phyloP scores from a whole-genome alignment of 108 stramenopile genomes.

The Skeletonema grethae region DNA sequence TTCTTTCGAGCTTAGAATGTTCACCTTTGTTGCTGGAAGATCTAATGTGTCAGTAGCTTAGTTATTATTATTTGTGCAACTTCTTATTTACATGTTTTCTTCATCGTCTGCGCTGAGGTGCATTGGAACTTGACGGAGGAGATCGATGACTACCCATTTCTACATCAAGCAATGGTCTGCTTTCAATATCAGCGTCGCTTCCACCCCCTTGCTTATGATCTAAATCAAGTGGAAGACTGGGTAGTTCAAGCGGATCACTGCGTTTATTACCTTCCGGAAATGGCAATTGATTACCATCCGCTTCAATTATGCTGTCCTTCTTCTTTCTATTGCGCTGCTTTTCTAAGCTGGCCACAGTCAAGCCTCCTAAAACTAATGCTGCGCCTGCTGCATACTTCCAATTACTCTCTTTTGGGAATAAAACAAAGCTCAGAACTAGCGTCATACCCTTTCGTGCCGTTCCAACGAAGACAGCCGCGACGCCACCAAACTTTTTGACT shows the following conservation, averaged over 20 bases:
- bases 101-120: neutral
- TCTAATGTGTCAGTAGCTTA: neutral
- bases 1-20: too few species aligned
- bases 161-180: neutral
- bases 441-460: constrained; percentile 96
- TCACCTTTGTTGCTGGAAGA: too few species aligned
- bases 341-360: constrained; percentile 66
- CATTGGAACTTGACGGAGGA: neutral
- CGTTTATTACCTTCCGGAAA: neutral
- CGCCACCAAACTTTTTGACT: constrained; percentile 92
- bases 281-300: neutral
- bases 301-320: neutral
- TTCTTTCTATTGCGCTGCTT: constrained; percentile 58
- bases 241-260: neutral
- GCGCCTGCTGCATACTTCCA: constrained; percentile 90
- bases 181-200: neutral
- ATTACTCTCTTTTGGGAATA: constrained; percentile 92
- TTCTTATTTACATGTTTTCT: neutral
- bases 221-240: neutral
- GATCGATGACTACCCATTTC: neutral
- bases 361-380: constrained; percentile 88
- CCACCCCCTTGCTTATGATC: neutral
- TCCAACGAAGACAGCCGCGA: constrained; percentile 90
- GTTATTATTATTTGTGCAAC: neutral
- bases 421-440: constrained; percentile 74